A percentile compares a stretch with the other conserved stretches of the same genome.
phyloP scores from a whole-genome alignment of 192 early-diverging fungal genomes.

The Cetraspora pellucida region DNA sequence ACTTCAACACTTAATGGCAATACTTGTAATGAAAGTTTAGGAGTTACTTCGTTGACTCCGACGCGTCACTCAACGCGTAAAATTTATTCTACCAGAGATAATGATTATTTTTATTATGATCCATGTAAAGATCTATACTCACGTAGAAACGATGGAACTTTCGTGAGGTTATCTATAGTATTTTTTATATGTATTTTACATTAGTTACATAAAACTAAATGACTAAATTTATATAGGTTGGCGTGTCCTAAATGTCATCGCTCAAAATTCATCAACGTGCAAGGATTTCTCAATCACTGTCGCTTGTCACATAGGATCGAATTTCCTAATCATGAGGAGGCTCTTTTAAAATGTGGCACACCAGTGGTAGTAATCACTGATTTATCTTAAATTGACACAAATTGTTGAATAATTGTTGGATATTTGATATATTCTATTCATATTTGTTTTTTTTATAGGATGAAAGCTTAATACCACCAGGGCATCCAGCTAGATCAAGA shows the following conservation, averaged over 20 bases:
- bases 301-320: conserved; percentile 71
- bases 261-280: conserved; percentile 75
- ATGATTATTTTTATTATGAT: conserved; percentile 33
- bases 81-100: conserved; percentile 28
- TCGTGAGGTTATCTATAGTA: conserved; percentile 38
- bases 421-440: neutral
- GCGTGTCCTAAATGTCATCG: conserved; percentile 78
- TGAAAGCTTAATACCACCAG: conserved; percentile 56
- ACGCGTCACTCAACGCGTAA: conserved; percentile 31
- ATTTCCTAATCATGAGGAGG: conserved; percentile 77
- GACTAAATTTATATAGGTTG: conserved; percentile 48
- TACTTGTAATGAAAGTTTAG: too few relatives aligned
- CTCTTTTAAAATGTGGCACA: conserved; percentile 71
- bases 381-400: neutral
- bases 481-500: conserved; percentile 51
- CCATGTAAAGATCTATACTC: conserved; percentile 39
- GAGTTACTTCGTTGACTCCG: neutral
- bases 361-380: conserved; percentile 48
- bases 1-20: too few relatives aligned
- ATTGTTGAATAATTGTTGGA: neutral
- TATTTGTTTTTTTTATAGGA: conserved; percentile 37
- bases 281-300: conserved; percentile 89
- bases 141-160: conserved; percentile 46
- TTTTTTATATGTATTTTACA: conserved; percentile 26
- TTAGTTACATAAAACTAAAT: neutral